Conservation (phyloP, 1,139 yeast genomes). For the Suhomyces terraborum region DNA sequence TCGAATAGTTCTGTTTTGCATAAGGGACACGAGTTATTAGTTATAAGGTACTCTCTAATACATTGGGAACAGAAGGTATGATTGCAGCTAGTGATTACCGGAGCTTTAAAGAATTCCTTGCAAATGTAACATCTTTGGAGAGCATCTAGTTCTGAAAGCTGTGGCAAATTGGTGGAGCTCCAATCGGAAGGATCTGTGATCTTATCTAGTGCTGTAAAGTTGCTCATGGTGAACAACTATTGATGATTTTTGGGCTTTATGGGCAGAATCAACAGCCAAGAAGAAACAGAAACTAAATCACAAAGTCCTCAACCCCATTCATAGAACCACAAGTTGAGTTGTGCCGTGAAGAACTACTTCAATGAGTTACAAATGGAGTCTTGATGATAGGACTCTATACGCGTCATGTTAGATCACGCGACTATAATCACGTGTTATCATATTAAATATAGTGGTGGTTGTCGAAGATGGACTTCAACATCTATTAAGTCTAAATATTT, state of each 20-base stretch:
- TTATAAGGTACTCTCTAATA: conserved; percentile 68
- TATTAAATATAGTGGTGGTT: too few relatives aligned
- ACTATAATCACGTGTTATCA: neutral
- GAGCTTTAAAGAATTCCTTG: conserved; percentile 79
- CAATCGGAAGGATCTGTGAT: conserved; percentile 77
- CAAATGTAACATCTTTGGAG: conserved; percentile 87
- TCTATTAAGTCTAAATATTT: neutral
- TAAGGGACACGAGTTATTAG: conserved; percentile 70
- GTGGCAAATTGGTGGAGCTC: conserved; percentile 54
- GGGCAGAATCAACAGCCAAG: too few relatives aligned
- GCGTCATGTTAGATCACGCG: neutral
- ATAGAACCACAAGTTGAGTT: neutral
- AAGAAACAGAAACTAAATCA: too few relatives aligned
- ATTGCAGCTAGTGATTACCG: conserved; percentile 82
- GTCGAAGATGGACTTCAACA: neutral
- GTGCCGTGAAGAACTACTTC: too few relatives aligned
- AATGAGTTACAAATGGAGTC: too few relatives aligned
- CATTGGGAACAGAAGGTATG: conserved; percentile 93
- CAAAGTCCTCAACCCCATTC: neutral
- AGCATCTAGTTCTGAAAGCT: conserved; percentile 63
- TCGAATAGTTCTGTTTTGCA: conserved; percentile 76
- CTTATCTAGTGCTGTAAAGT: conserved; percentile 20
- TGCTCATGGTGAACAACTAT: conserved; percentile 1
- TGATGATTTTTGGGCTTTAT: too few relatives aligned
- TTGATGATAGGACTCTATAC: neutral